Conservation (phyloP, 768 basidiomycete species). For the Cubamyces sp. region DNA sequence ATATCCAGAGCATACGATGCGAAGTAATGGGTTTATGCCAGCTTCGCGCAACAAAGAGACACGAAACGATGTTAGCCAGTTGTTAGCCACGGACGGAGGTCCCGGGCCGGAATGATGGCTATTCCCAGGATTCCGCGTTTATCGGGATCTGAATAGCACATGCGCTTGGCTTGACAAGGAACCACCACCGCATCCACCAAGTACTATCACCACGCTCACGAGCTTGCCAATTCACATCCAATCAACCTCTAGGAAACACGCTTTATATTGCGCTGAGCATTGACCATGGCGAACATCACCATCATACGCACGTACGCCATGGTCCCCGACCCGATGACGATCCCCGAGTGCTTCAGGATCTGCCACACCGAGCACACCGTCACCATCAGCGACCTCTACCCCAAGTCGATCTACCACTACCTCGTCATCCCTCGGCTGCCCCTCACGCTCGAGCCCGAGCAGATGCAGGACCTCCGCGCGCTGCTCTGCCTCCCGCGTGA, state of each 20-base stretch:
- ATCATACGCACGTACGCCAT: conserved; percentile 66
- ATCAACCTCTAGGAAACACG: not conserved
- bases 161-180: too few relatives aligned
- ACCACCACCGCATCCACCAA: too few relatives aligned
- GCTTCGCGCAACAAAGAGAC: too few relatives aligned
- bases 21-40: too few relatives aligned
- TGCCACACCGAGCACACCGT: conserved; percentile 55
- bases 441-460: conserved; percentile 37
- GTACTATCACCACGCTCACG: not conserved
- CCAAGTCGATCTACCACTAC: conserved; percentile 88
- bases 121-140: too few relatives aligned
- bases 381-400: conserved; percentile 75
- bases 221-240: not conserved
- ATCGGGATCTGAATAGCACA: too few relatives aligned
- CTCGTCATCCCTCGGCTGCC: conserved; percentile 69
- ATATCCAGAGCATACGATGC: too few relatives aligned
- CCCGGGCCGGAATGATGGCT: too few relatives aligned
- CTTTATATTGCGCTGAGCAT: not conserved
- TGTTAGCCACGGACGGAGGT: too few relatives aligned
- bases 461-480: conserved; percentile 57
- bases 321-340: conserved; percentile 46
- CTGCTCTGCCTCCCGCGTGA: conserved; percentile 59
- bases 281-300: conserved; percentile 40
- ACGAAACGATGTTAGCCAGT: too few relatives aligned
- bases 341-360: conserved; percentile 68